phyloP scores from a whole-genome alignment of 768 basidiomycete genomes.

The Suillus weaverae region DNA sequence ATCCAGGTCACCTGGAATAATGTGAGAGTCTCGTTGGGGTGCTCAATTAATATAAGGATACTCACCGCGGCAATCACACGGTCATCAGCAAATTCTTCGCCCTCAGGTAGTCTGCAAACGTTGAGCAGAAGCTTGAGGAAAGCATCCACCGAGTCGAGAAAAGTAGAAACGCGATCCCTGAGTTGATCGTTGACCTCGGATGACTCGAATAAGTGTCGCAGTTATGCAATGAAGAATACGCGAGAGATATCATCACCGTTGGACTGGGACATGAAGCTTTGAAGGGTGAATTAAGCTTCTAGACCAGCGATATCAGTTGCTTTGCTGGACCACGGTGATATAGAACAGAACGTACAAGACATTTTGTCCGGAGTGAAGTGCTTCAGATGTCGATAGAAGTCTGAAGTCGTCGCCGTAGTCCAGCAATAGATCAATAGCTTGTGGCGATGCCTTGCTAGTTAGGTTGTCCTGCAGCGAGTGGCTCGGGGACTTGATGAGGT shows the following conservation, averaged over 20 bases:
- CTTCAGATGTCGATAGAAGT: constrained; percentile 42
- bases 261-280: constrained; percentile 91
- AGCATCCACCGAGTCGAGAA: constrained; percentile 86
- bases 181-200: constrained; percentile 79
- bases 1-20: too few relatives aligned
- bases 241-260: constrained; percentile 90
- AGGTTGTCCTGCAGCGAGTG: constrained; percentile 48
- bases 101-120: constrained; percentile 85
- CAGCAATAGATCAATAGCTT: constrained; percentile 69
- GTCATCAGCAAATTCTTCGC: constrained; percentile 93
- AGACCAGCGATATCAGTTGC: constrained; percentile 96
- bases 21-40: constrained; percentile 7
- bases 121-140: constrained; percentile 91
- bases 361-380: constrained; percentile 36
- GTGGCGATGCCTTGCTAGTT: constrained; percentile 39
- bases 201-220: constrained; percentile 86
- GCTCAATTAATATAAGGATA: neutral
- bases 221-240: constrained; percentile 88
- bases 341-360: constrained; percentile 80
- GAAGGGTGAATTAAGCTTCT: constrained; percentile 84
- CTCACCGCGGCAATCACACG: constrained; percentile 86
- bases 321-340: constrained; percentile 99
- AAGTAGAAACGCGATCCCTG: constrained; percentile 72
- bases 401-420: constrained; percentile 80
- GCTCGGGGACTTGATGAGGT: constrained; percentile 71